These are phyloP conservation scores for Fusarium keratoplasticum DNA, from an alignment of 2,329 filamentous ascomycete species.

Conservation along the genomic window DNA sequence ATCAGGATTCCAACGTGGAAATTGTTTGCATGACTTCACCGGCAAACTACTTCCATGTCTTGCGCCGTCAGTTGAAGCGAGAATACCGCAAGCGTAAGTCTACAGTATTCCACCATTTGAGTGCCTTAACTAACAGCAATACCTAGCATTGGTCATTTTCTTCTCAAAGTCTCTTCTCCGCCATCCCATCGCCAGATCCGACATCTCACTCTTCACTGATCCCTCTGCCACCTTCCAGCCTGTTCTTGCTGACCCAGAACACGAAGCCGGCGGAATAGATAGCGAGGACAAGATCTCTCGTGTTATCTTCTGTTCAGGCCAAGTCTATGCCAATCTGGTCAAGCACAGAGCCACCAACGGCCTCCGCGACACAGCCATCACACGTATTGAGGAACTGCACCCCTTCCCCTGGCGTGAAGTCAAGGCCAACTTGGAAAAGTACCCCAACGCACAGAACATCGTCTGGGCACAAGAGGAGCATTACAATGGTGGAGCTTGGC, in stretches of 20 bases:
- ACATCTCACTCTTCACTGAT: conserved; percentile 88
- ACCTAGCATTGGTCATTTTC: conserved; percentile 87
- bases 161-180: conserved; percentile 97
- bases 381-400: conserved; percentile 41
- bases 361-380: conserved; percentile 31
- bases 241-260: conserved; percentile 90
- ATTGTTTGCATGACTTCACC: conserved; percentile 95
- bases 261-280: conserved; percentile 77
- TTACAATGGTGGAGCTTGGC: conserved; percentile 43
- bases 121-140: too few species aligned
- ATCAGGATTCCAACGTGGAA: conserved; percentile 99
- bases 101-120: too few species aligned
- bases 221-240: conserved; percentile 86
- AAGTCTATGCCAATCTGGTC: conserved; percentile 76
- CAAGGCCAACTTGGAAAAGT: conserved; percentile 35
- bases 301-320: conserved; percentile 91
- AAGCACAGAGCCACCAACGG: conserved; percentile 25
- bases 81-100: conserved; percentile 91
- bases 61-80: conserved; percentile 95
- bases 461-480: conserved; percentile 44
- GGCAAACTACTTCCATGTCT: conserved; percentile 93
- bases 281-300: conserved; percentile 87
- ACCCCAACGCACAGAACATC: conserved; percentile 31
- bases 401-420: conserved; percentile 42
- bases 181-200: conserved; percentile 88